A percentile compares a stretch with the other conserved stretches of the same genome.
These are phyloP conservation scores for Starmerella vaccinii DNA, from an alignment of 805 yeast genomes.

Conservation along the genomic window DNA sequence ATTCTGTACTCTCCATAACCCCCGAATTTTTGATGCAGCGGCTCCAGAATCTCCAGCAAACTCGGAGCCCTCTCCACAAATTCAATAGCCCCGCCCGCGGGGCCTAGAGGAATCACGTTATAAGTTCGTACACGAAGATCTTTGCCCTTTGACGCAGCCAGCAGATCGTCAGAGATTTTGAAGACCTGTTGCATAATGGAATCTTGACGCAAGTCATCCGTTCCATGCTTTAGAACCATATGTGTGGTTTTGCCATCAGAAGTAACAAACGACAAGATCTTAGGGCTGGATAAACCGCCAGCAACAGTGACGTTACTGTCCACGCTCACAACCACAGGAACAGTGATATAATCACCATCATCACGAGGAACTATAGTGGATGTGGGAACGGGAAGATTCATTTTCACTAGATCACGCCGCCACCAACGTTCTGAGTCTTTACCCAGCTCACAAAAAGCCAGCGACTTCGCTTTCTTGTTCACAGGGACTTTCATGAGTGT, in stretches of 20 bases:
- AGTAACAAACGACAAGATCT: constrained; percentile 48
- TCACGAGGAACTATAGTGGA: constrained; percentile 35
- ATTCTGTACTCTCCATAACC: constrained; percentile 29
- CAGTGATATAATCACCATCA: constrained; percentile 35
- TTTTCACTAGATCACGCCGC: constrained; percentile 39
- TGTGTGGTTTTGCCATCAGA: constrained; percentile 51
- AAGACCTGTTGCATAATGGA: constrained; percentile 97
- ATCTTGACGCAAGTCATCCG: constrained; percentile 91
- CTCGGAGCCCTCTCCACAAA: constrained; percentile 73
- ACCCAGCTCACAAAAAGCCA: neutral
- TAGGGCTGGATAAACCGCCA: constrained; percentile 82
- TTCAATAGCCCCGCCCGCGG: constrained; percentile 78
- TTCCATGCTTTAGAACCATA: constrained; percentile 59
- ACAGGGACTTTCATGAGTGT: neutral
- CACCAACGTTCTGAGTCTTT: constrained; percentile 43
- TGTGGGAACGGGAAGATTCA: constrained; percentile 60
- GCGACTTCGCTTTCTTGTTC: neutral
- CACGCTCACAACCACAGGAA: constrained; percentile 42
- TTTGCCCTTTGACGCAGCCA: neutral
- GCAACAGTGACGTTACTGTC: constrained; percentile 50
- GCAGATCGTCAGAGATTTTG: constrained; percentile 62
- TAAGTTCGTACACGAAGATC: constrained; percentile 56
- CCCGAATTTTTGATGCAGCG: constrained; percentile 52
- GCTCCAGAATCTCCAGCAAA: constrained; percentile 54
- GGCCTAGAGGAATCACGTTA: constrained; percentile 82